These are phyloP conservation scores for Starmerella sirachaensis DNA, from an alignment of 805 yeast genomes.

Conservation along the genomic window DNA sequence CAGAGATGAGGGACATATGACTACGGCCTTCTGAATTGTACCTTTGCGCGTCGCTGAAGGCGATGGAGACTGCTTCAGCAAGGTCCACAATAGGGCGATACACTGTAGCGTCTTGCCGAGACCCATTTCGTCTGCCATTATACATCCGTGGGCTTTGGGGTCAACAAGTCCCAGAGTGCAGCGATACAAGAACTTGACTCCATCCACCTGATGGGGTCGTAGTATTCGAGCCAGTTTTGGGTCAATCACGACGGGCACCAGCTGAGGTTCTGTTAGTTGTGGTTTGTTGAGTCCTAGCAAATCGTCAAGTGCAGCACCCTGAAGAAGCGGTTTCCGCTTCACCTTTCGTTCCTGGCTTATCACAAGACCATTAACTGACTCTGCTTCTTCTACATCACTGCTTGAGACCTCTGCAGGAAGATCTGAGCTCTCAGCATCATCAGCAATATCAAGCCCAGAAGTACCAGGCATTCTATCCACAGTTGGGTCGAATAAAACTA, in stretches of 20 bases:
- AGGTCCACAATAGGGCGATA: slow-evolving; percentile 82
- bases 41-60: slow-evolving; percentile 48
- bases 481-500: slow-evolving; percentile 90
- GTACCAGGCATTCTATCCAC: slow-evolving; percentile 42
- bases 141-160: slow-evolving; percentile 75
- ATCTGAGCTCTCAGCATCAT: slow-evolving; percentile 22
- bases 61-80: slow-evolving; percentile 69
- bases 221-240: slow-evolving; percentile 72
- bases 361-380: slow-evolving; percentile 22
- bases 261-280: slow-evolving; percentile 31
- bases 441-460: too few species aligned
- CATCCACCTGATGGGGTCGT: slow-evolving; percentile 94
- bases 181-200: slow-evolving; percentile 78
- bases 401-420: slow-evolving; percentile 11
- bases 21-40: slow-evolving; percentile 78
- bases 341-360: slow-evolving; percentile 9
- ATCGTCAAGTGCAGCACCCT: slow-evolving; percentile 50
- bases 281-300: slow-evolving; percentile 54
- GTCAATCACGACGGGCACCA: slow-evolving; percentile 93
- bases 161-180: slow-evolving; percentile 73
- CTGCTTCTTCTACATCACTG: slow-evolving; percentile 1
- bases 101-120: slow-evolving; percentile 86
- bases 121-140: slow-evolving; percentile 98
- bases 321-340: neutral
- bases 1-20: slow-evolving; percentile 88